Evolutionary conservation across 257 asterid species (phyloP).

Genomic region (Nicotiana knightiana): DNA sequence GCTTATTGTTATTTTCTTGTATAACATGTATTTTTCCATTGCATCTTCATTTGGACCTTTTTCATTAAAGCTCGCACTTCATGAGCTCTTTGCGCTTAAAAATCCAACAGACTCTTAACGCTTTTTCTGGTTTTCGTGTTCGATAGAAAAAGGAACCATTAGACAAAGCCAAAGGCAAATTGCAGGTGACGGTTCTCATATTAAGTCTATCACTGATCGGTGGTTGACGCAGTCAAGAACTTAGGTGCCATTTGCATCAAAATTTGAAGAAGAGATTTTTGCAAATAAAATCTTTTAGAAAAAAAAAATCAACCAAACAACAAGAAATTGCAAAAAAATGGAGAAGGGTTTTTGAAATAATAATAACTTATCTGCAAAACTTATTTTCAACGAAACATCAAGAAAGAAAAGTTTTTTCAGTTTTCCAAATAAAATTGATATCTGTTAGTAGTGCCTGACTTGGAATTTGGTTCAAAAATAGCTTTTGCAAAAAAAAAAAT

Average conservation of each 20-base stretch:
- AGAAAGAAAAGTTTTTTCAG: neutral
- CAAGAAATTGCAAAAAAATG: neutral
- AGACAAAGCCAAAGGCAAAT: neutral
- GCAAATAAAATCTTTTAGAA: neutral
- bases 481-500: neutral
- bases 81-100: neutral
- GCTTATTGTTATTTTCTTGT: neutral
- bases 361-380: too few species aligned
- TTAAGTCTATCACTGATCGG: neutral
- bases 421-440: neutral
- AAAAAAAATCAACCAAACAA: too few species aligned
- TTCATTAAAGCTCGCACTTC: neutral
- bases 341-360: neutral
- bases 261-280: neutral
- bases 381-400: neutral
- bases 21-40: neutral
- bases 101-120: neutral
- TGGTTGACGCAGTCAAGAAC: neutral
- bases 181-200: neutral
- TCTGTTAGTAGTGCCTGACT: neutral
- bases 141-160: neutral
- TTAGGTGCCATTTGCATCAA: neutral
- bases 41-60: neutral
- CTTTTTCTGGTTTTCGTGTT: neutral
- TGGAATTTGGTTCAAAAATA: neutral